phyloP scores from a whole-genome alignment of 805 yeast species.

The Yarrowia sp. region DNA sequence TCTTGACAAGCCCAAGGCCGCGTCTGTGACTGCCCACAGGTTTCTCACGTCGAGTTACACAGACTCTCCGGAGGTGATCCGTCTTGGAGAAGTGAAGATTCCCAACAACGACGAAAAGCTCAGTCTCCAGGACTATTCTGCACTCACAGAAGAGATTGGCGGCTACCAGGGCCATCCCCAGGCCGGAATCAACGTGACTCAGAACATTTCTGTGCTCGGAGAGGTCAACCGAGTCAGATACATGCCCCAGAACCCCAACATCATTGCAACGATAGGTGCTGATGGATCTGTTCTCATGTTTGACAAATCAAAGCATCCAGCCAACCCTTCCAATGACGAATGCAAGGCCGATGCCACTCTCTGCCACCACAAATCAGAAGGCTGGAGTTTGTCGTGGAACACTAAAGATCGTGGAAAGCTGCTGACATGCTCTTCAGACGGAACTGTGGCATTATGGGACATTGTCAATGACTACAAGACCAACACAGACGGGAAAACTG shows the following conservation, averaged over 20 bases:
- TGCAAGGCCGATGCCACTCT: conserved; percentile 62
- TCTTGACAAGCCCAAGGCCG: conserved; percentile 50
- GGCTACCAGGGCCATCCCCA: conserved; percentile 31
- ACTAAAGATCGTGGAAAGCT: conserved; percentile 63
- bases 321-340: conserved; percentile 50
- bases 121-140: conserved; percentile 33
- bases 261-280: conserved; percentile 74
- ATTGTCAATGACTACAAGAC: conserved; percentile 53
- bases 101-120: conserved; percentile 19
- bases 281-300: conserved; percentile 70
- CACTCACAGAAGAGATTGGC: conserved; percentile 24
- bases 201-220: conserved; percentile 69
- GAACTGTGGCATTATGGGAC: conserved; percentile 72
- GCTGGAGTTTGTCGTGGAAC: conserved; percentile 79
- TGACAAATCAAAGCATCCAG: conserved; percentile 84
- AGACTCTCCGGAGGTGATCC: conserved; percentile 26
- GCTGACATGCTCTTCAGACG: conserved; percentile 66
- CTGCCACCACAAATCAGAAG: conserved; percentile 55
- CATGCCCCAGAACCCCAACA: conserved; percentile 87
- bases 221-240: conserved; percentile 76
- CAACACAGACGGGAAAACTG: conserved; percentile 40
- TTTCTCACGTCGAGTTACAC: conserved; percentile 14
- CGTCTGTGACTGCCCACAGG: conserved; percentile 16
- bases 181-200: conserved; percentile 55
- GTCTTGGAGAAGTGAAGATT: conserved; percentile 26